Percentiles rank a stretch among this genome's conserved stretches.
phyloP scores from a whole-genome alignment of 148 eudicot genomes.

The Limonium bicolor region DNA sequence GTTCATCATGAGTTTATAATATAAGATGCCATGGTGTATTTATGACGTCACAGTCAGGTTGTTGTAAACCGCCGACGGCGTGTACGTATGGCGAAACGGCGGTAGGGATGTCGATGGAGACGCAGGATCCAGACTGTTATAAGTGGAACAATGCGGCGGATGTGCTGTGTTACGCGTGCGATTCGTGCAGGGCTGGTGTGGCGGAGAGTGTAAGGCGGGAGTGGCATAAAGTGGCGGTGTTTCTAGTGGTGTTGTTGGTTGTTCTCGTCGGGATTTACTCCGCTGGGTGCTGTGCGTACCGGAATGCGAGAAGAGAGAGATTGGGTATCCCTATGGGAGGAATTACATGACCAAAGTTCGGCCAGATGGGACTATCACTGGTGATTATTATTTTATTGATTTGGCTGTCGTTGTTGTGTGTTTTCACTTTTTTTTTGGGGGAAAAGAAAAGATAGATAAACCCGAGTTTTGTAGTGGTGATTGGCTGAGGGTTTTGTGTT shows the following conservation, averaged over 20 bases:
- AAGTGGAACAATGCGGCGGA: conserved; percentile 62
- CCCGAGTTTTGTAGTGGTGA: background rate
- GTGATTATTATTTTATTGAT: conserved; percentile 12
- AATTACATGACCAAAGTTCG: conserved; percentile 66
- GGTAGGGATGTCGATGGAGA: conserved; percentile 10
- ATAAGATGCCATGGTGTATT: background rate
- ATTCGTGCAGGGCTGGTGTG: conserved; percentile 89
- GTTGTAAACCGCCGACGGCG: conserved; percentile 94
- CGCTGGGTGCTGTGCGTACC: conserved; percentile 78
- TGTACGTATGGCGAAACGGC: conserved; percentile 43
- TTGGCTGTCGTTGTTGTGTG: background rate
- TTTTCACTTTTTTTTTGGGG: background rate
- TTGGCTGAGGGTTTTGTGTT: background rate
- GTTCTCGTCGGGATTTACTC: conserved; percentile 57
- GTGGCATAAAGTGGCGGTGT: conserved; percentile 79
- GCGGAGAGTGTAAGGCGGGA: conserved; percentile 42
- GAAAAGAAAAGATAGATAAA: background rate
- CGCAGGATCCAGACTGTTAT: conserved; percentile 74
- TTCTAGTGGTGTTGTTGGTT: conserved; percentile 51
- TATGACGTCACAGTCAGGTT: conserved; percentile 53
- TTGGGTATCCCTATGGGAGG: conserved; percentile 61
- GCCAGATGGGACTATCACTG: conserved; percentile 89
- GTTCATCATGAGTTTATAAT: background rate
- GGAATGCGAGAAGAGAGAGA: conserved; percentile 47
- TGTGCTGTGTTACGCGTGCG: conserved; percentile 69